These are phyloP conservation scores for Hydnomerulius pinastri DNA, from an alignment of 768 basidiomycete genomes.

Conservation along the genomic window DNA sequence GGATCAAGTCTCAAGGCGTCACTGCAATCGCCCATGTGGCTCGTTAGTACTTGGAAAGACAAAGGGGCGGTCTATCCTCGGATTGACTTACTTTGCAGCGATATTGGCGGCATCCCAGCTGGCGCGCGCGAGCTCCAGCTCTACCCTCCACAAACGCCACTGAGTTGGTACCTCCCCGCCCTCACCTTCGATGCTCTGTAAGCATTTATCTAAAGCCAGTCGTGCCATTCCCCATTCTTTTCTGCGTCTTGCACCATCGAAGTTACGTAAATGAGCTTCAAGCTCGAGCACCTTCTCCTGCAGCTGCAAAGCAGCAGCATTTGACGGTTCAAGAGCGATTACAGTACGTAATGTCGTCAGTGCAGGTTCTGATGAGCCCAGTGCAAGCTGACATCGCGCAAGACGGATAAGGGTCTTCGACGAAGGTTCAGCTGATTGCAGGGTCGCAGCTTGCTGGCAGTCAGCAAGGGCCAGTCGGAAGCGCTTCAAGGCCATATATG, in stretches of 20 bases:
- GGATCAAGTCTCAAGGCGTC: slow-evolving; percentile 72
- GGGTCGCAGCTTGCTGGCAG: slow-evolving; percentile 69
- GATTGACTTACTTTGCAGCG: slow-evolving; percentile 66
- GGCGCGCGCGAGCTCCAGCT: slow-evolving; percentile 71
- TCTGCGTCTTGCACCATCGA: slow-evolving; percentile 53
- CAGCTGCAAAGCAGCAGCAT: slow-evolving; percentile 60
- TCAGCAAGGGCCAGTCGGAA: slow-evolving; percentile 76
- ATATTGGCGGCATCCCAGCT: slow-evolving; percentile 73
- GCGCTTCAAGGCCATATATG: slow-evolving; percentile 78
- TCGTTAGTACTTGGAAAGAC: slow-evolving; percentile 6
- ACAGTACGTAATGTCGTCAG: slow-evolving; percentile 65
- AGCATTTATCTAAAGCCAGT: slow-evolving; percentile 77
- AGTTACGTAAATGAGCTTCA: slow-evolving; percentile 65
- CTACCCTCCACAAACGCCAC: slow-evolving; percentile 80
- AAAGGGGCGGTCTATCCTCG: background rate
- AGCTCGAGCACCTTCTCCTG: slow-evolving; percentile 61
- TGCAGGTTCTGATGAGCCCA: slow-evolving; percentile 69
- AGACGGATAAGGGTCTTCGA: slow-evolving; percentile 81
- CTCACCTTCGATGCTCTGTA: slow-evolving; percentile 72
- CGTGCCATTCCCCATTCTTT: slow-evolving; percentile 80
- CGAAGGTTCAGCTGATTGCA: slow-evolving; percentile 64
- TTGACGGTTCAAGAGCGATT: slow-evolving; percentile 61
- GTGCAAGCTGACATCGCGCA: slow-evolving; percentile 80
- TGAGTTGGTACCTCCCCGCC: slow-evolving; percentile 73
- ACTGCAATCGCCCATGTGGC: slow-evolving; percentile 36